These are phyloP conservation scores for Penicillium diatomitis DNA, from an alignment of 495 filamentous ascomycete species.

Conservation along the genomic window DNA sequence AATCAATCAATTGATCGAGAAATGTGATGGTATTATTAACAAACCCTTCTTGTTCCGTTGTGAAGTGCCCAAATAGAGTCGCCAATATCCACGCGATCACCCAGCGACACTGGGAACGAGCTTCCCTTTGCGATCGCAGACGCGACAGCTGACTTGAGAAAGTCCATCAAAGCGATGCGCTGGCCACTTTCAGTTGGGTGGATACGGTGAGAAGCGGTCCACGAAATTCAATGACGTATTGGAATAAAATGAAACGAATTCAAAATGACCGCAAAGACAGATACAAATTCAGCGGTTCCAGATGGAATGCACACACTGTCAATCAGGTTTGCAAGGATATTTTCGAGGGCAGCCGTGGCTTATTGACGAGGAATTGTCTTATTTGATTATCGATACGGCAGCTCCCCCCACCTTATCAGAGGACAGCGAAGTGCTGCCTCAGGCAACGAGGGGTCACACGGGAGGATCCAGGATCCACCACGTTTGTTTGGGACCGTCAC, in stretches of 20 bases:
- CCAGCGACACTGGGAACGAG: conserved; percentile 82
- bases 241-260: too few relatives aligned
- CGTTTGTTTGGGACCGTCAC: neutral
- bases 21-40: conserved; percentile 9
- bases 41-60: conserved; percentile 84
- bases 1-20: neutral
- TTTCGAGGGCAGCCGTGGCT: neutral
- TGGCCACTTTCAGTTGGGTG: neutral
- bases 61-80: conserved; percentile 86
- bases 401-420: conserved; percentile 16
- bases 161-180: conserved; percentile 61
- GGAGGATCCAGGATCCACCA: neutral
- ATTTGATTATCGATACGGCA: neutral
- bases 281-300: too few relatives aligned
- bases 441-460: neutral
- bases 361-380: neutral
- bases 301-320: too few relatives aligned
- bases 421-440: conserved; percentile 1
- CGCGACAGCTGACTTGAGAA: conserved; percentile 92
- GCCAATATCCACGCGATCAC: conserved; percentile 80
- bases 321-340: neutral
- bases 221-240: too few relatives aligned
- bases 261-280: too few relatives aligned
- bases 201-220: too few relatives aligned
- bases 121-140: conserved; percentile 94